Percentiles rank a stretch among this genome's conserved stretches.
Evolutionary conservation across 768 basidiomycete genomes (phyloP).

Genomic region (Udeniomyces megalosporus): DNA sequence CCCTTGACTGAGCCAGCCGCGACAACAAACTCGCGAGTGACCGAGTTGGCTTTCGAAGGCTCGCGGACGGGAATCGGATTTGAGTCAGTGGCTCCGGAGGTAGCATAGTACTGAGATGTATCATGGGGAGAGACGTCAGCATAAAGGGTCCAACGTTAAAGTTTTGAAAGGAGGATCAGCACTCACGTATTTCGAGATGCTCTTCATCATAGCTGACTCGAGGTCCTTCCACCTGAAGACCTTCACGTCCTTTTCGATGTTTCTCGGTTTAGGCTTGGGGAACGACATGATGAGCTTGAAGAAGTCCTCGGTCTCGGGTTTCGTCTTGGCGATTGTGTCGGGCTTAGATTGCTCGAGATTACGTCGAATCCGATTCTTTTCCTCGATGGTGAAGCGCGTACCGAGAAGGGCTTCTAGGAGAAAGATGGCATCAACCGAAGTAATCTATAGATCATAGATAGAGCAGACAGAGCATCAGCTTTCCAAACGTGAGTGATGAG

Average conservation of each 20-base stretch:
- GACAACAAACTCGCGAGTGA: too few species aligned
- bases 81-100: background rate
- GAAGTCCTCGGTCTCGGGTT: conserved; percentile 61
- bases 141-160: too few species aligned
- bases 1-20: too few species aligned
- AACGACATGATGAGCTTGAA: conserved; percentile 96
- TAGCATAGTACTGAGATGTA: background rate
- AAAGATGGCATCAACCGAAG: conserved; percentile 89
- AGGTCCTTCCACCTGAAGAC: conserved; percentile 26
- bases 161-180: too few species aligned
- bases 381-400: conserved; percentile 69
- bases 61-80: too few species aligned
- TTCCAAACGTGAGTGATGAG: too few species aligned
- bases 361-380: conserved; percentile 88
- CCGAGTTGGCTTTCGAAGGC: too few species aligned
- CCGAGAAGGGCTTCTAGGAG: conserved; percentile 69
- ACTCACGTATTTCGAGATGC: conserved; percentile 4
- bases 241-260: conserved; percentile 88
- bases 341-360: conserved; percentile 88
- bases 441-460: conserved; percentile 34
- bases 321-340: conserved; percentile 74
- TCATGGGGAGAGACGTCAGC: too few species aligned
- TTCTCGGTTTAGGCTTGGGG: conserved; percentile 79
- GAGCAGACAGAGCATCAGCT: background rate
- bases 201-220: background rate